Percentiles rank a stretch among this genome's conserved stretches.
Conservation (phyloP, 352 stramenopile species). For the Saprolegnia parasitica region DNA sequence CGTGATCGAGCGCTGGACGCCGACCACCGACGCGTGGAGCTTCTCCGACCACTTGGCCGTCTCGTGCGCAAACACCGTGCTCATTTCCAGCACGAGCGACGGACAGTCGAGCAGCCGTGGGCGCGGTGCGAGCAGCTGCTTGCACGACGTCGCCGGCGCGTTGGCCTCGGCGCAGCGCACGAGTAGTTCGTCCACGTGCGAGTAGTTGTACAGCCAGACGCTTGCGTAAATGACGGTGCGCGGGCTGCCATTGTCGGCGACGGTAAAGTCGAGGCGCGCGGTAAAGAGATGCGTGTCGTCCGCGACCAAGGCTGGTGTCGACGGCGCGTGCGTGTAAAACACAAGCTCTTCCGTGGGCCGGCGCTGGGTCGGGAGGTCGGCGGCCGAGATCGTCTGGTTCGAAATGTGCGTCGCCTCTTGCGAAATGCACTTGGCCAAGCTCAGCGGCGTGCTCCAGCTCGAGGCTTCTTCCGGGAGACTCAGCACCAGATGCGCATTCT, state of each 20-base stretch:
- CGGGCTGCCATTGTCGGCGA: slow-evolving; percentile 72
- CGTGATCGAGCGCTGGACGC: slow-evolving; percentile 73
- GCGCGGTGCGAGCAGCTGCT: slow-evolving; percentile 52
- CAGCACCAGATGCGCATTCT: slow-evolving; percentile 62
- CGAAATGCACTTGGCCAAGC: slow-evolving; percentile 76
- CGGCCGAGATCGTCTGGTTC: slow-evolving; percentile 27
- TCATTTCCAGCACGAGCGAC: slow-evolving; percentile 78
- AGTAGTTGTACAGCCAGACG: slow-evolving; percentile 89
- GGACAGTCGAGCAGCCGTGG: slow-evolving; percentile 82
- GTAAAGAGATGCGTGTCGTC: slow-evolving; percentile 33
- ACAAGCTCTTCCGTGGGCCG: slow-evolving; percentile 27
- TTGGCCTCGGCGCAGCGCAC: slow-evolving; percentile 66
- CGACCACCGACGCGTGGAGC: slow-evolving; percentile 80
- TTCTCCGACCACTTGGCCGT: slow-evolving; percentile 81
- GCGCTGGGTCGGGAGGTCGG: slow-evolving; percentile 22
- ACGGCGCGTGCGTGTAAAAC: slow-evolving; percentile 4
- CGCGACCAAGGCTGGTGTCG: neutral
- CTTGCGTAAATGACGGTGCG: slow-evolving; percentile 79
- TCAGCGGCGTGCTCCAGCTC: slow-evolving; percentile 67
- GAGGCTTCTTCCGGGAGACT: slow-evolving; percentile 82
- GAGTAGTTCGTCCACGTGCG: slow-evolving; percentile 70
- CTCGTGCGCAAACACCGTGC: slow-evolving; percentile 79
- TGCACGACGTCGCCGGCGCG: slow-evolving; percentile 46
- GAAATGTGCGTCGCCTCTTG: slow-evolving; percentile 58
- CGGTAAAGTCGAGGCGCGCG: slow-evolving; percentile 79